A percentile compares a stretch with the other conserved stretches of the same genome.
Evolutionary conservation across 768 basidiomycete genomes (phyloP).

Genomic region (Erythrobasidium yunnanense): DNA sequence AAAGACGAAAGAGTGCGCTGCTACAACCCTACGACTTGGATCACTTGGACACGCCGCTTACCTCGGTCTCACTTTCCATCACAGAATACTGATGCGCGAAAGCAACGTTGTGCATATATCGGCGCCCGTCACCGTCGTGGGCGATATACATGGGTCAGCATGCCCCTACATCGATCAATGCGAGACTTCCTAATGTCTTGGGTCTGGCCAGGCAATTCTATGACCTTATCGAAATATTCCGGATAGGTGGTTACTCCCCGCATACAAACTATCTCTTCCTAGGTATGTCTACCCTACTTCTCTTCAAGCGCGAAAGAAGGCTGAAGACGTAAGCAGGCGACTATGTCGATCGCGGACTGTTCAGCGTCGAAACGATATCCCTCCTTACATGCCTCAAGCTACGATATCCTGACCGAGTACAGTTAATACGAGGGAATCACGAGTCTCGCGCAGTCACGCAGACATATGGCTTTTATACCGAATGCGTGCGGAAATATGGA

Average conservation of each 20-base stretch:
- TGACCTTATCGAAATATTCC: conserved; percentile 96
- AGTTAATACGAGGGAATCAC: conserved; percentile 94
- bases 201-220: conserved; percentile 74
- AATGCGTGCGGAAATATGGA: conserved; percentile 95
- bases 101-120: conserved; percentile 95
- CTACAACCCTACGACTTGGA: neutral
- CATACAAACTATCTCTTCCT: conserved; percentile 97
- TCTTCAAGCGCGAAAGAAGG: neutral
- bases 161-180: neutral
- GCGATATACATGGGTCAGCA: conserved; percentile 93
- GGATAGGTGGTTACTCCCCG: conserved; percentile 93
- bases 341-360: conserved; percentile 94
- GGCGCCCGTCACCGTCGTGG: conserved; percentile 94
- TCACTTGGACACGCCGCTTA: too few species aligned
- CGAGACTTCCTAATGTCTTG: neutral
- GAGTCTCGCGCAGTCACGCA: conserved; percentile 96
- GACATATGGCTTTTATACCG: conserved; percentile 98
- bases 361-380: conserved; percentile 97
- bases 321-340: conserved; percentile 55
- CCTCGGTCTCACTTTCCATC: too few species aligned
- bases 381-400: conserved; percentile 92
- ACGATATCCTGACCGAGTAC: conserved; percentile 89
- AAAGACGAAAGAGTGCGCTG: conserved; percentile 74
- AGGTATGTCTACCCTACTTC: conserved; percentile 50
- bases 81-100: conserved; percentile 80